Percentiles rank a stretch among this genome's conserved stretches.
Evolutionary conservation across 345 rosid species (phyloP).

Genomic region (Populus tremula): DNA sequence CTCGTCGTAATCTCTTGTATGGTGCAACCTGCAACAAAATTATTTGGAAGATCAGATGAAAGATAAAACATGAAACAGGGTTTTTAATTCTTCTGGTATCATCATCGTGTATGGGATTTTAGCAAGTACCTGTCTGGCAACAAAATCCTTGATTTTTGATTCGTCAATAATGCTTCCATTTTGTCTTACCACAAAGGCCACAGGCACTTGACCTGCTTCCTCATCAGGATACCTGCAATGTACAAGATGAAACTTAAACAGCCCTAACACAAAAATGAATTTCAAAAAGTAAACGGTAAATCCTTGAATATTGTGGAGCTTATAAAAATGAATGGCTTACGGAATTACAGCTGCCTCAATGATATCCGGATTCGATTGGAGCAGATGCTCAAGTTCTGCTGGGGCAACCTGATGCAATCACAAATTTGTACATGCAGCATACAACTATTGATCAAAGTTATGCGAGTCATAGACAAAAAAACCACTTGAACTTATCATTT

Average conservation of each 20-base stretch:
- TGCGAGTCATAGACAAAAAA: too few species aligned
- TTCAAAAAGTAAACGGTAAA: not conserved
- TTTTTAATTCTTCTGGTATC: not conserved
- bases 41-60: not conserved
- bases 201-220: constrained; percentile 52
- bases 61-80: not conserved
- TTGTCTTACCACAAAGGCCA: constrained; percentile 48
- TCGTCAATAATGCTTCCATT: constrained; percentile 35
- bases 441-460: too few species aligned
- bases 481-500: too few species aligned
- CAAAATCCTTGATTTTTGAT: constrained; percentile 34
- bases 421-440: not conserved
- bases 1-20: constrained; percentile 43
- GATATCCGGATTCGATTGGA: constrained; percentile 48
- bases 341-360: constrained; percentile 55
- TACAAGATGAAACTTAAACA: not conserved
- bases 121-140: constrained; percentile 37
- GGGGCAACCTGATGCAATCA: constrained; percentile 47
- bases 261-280: not conserved
- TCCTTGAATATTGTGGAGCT: not conserved
- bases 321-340: constrained; percentile 24
- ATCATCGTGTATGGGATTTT: too few species aligned
- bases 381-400: constrained; percentile 56
- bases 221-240: constrained; percentile 51
- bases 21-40: constrained; percentile 44